Percentiles rank a stretch among this genome's conserved stretches.
Conservation (phyloP, 176 grass and related monocot genomes). For the Eragrostis curvula region DNA sequence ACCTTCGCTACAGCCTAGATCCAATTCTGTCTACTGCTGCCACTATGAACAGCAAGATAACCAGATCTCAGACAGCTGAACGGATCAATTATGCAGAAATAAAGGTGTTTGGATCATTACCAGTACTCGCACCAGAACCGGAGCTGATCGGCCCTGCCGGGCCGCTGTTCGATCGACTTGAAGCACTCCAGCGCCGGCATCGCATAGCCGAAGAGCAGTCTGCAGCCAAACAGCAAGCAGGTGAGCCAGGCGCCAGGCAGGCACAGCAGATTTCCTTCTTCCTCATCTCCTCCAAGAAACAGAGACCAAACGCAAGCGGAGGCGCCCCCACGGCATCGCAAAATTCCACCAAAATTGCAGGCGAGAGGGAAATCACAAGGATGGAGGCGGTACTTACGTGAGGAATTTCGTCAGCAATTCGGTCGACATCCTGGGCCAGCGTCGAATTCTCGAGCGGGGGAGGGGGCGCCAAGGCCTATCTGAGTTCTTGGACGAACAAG, state of each 20-base stretch:
- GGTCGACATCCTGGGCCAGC: slow-evolving; percentile 46
- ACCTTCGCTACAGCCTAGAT: not conserved
- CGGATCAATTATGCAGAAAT: not conserved
- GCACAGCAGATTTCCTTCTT: not conserved
- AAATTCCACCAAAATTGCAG: slow-evolving; percentile 26
- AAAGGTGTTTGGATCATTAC: slow-evolving; percentile 52
- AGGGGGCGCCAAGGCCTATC: slow-evolving; percentile 11
- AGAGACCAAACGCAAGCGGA: not conserved
- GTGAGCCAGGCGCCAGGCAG: not conserved
- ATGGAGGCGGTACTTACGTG: slow-evolving; percentile 50
- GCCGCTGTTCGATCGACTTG: slow-evolving; percentile 78
- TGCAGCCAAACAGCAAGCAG: slow-evolving; percentile 35
- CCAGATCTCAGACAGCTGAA: not conserved
- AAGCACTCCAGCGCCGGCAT: slow-evolving; percentile 96
- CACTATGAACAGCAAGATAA: slow-evolving; percentile 2
- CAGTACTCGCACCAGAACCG: slow-evolving; percentile 98
- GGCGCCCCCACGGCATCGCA: not conserved
- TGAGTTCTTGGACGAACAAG: not conserved
- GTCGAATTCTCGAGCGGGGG: not conserved
- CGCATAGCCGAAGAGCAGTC: slow-evolving; percentile 76
- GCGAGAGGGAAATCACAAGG: not conserved
- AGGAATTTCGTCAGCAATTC: slow-evolving; percentile 83
- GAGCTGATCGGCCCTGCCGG: slow-evolving; percentile 64
- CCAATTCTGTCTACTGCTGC: not conserved
- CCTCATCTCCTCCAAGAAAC: not conserved